phyloP scores from a whole-genome alignment of 2,329 filamentous ascomycete species.

The Aspergillus cejpii region DNA sequence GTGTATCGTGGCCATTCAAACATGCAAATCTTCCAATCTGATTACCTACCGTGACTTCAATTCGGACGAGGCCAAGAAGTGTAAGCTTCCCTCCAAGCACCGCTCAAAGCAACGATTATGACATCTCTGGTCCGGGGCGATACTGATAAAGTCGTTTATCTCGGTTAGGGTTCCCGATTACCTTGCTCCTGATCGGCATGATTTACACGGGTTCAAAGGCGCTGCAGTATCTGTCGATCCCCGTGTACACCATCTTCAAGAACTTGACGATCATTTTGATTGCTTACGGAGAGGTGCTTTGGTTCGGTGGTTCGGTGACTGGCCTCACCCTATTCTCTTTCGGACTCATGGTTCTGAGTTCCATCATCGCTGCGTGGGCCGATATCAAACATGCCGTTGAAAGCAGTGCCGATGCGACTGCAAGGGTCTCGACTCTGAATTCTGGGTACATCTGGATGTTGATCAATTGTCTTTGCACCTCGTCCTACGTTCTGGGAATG shows the following conservation, averaged over 20 bases:
- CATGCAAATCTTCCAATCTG: conserved; percentile 71
- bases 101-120: neutral
- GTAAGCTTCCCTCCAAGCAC: conserved; percentile 48
- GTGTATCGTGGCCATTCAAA: conserved; percentile 75
- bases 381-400: conserved; percentile 82
- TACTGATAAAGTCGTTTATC: conserved; percentile 4
- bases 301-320: conserved; percentile 92
- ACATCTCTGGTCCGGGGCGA: no score
- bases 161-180: conserved; percentile 84
- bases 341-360: conserved; percentile 92
- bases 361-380: conserved; percentile 90
- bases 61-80: conserved; percentile 81
- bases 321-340: conserved; percentile 86
- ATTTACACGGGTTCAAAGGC: conserved; percentile 97
- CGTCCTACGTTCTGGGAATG: conserved; percentile 85
- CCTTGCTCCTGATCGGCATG: conserved; percentile 93
- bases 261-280: conserved; percentile 98
- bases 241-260: conserved; percentile 99
- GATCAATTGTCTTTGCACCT: conserved; percentile 91
- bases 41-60: conserved; percentile 85
- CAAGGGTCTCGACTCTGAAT: conserved; percentile 81
- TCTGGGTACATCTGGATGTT: conserved; percentile 97
- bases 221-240: conserved; percentile 91
- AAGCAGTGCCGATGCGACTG: conserved; percentile 59
- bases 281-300: conserved; percentile 94